Conservation (phyloP, 2,329 filamentous ascomycete species). For the Fusarium tuaranense region DNA sequence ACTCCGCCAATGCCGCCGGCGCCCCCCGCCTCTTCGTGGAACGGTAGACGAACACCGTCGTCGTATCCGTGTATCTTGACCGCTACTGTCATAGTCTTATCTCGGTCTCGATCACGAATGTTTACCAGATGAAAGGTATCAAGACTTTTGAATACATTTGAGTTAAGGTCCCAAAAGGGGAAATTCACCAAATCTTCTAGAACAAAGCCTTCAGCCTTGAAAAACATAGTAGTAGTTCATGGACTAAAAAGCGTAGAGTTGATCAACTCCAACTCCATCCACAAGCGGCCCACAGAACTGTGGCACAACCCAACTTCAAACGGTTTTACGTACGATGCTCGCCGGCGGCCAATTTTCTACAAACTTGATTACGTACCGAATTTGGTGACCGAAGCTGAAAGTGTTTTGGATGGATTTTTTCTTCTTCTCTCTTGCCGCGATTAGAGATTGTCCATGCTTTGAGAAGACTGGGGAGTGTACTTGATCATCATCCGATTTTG, state of each 20-base stretch:
- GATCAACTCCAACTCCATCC: not conserved
- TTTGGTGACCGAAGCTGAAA: not conserved
- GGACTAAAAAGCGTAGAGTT: not conserved
- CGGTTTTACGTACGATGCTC: slow-evolving; percentile 3
- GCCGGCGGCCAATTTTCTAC: slow-evolving; percentile 2
- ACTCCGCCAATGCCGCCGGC: slow-evolving; percentile 13
- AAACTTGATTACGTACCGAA: slow-evolving; percentile 2
- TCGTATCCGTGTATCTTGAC: not conserved
- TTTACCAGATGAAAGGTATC: not conserved
- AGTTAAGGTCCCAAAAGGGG: not conserved
- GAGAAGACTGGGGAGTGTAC: not conserved
- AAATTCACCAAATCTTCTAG: not conserved
- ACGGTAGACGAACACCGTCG: not conserved
- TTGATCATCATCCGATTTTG: not conserved
- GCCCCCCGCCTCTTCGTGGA: not conserved
- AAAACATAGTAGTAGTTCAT: not conserved
- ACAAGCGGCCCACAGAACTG: not conserved
- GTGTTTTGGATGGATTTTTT: not conserved
- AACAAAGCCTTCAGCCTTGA: not conserved
- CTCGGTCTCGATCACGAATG: not conserved
- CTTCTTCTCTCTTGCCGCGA: not conserved
- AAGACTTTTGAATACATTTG: not conserved
- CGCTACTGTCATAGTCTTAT: not conserved
- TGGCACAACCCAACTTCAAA: not conserved
- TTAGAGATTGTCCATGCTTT: not conserved